Percentiles rank a stretch among this genome's conserved stretches.
Conservation (phyloP, 495 filamentous ascomycete genomes). For the Penicillium cataractarum region DNA sequence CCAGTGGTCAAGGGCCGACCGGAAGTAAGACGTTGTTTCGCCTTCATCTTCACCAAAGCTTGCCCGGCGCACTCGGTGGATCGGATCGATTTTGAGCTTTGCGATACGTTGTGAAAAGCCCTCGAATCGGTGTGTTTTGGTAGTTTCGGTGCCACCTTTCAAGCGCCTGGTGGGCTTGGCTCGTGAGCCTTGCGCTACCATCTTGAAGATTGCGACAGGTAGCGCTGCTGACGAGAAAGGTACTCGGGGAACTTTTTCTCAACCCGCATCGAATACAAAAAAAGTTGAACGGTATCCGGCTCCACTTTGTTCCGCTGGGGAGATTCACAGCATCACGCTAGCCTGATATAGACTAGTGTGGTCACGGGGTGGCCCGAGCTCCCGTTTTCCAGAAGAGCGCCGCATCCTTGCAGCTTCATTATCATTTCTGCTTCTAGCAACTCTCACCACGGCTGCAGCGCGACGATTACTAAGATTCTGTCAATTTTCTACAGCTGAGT, state of each 20-base stretch:
- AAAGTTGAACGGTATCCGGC: constrained; percentile 47
- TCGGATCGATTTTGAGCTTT: constrained; percentile 90
- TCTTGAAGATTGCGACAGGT: constrained; percentile 34
- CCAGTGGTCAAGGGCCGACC: constrained; percentile 83
- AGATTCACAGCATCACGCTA: constrained; percentile 25
- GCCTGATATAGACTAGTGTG: constrained; percentile 11
- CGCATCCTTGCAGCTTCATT: constrained; percentile 4
- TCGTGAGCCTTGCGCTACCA: constrained; percentile 66
- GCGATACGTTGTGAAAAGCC: constrained; percentile 90
- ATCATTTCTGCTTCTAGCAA: constrained; percentile 4
- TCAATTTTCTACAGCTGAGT: background rate
- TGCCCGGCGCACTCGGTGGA: constrained; percentile 80
- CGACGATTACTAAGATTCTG: background rate
- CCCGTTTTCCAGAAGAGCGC: constrained; percentile 14
- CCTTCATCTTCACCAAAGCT: constrained; percentile 75
- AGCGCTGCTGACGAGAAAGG: constrained; percentile 38
- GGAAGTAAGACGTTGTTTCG: constrained; percentile 78
- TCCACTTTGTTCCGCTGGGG: constrained; percentile 42
- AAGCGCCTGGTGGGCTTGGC: constrained; percentile 63
- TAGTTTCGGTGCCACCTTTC: constrained; percentile 68
- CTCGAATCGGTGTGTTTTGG: constrained; percentile 86
- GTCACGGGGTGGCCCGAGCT: constrained; percentile 50
- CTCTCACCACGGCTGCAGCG: background rate
- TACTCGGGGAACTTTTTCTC: constrained; percentile 27
- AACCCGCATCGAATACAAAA: constrained; percentile 45